Conservation (phyloP, 2,329 filamentous ascomycete species). For the Diaporthe sp. region DNA sequence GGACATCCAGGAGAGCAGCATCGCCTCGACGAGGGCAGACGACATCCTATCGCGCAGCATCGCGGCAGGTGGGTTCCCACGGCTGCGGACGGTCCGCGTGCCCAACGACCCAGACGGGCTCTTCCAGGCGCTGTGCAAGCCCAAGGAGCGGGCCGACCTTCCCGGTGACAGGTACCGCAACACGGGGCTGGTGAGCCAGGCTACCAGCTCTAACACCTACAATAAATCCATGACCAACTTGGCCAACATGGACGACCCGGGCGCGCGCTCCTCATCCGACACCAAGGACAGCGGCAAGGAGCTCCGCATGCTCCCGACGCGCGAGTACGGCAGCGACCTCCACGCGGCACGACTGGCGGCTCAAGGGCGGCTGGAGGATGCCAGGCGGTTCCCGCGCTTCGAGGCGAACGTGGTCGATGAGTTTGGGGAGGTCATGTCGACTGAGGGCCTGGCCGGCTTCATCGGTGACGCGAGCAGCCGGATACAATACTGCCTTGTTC, state of each 20-base stretch:
- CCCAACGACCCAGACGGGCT: conserved; percentile 78
- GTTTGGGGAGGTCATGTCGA: conserved; percentile 62
- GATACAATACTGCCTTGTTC: conserved; percentile 71
- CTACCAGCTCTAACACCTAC: conserved; percentile 1
- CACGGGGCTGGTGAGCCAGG: conserved; percentile 38
- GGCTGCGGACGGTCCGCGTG: conserved; percentile 69
- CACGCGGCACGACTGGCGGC: conserved; percentile 70
- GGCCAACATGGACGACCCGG: background rate
- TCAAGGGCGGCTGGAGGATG: conserved; percentile 73
- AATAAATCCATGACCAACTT: background rate
- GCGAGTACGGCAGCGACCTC: conserved; percentile 56
- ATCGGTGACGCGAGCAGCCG: conserved; percentile 70
- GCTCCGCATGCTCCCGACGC: conserved; percentile 12
- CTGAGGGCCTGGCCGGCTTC: conserved; percentile 70
- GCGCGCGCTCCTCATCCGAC: conserved; percentile 27
- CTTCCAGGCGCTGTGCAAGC: conserved; percentile 77
- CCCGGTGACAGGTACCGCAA: conserved; percentile 61
- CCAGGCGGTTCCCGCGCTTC: conserved; percentile 66
- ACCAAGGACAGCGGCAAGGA: conserved; percentile 35
- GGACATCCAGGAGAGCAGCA: conserved; percentile 67
- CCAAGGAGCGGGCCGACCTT: conserved; percentile 66
- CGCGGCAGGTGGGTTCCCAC: conserved; percentile 71
- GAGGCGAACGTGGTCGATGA: conserved; percentile 70
- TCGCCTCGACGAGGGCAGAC: conserved; percentile 63
- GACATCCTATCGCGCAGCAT: conserved; percentile 75